Percentiles rank a stretch among this genome's conserved stretches.
These are phyloP conservation scores for Eragrostis nindensis DNA, from an alignment of 176 grass and related monocot genomes.

Conservation along the genomic window DNA sequence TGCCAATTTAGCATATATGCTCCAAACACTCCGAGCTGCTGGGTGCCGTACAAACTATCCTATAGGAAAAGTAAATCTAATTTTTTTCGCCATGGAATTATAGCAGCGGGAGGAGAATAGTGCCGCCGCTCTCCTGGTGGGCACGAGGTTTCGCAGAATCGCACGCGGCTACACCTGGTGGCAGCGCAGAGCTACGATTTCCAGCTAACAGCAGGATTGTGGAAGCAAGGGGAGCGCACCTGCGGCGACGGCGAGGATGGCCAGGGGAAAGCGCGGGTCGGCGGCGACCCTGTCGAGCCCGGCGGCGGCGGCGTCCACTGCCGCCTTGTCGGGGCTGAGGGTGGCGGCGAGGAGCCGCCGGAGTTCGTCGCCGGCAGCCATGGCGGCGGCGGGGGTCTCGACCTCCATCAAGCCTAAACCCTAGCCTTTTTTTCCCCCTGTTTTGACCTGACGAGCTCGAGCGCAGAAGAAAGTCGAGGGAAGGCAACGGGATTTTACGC, in stretches of 20 bases:
- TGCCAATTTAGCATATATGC: neutral
- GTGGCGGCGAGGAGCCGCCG: constrained; percentile 65
- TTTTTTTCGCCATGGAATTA: neutral
- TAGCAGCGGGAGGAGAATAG: neutral
- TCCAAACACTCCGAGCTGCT: neutral
- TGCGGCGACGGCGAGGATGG: constrained; percentile 78
- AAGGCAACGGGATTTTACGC: constrained; percentile 13
- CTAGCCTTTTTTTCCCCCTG: constrained; percentile 7
- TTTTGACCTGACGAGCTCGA: neutral
- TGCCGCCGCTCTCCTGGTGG: neutral
- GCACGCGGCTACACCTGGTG: neutral
- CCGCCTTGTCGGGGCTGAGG: constrained; percentile 69
- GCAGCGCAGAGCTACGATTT: neutral
- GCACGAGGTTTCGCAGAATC: constrained; percentile 3
- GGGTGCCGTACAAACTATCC: neutral
- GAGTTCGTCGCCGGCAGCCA: constrained; percentile 26
- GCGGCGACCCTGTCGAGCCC: constrained; percentile 50
- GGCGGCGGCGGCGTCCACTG: constrained; percentile 55
- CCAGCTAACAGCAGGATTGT: neutral
- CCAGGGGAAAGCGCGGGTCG: constrained; percentile 59
- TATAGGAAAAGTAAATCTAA: neutral
- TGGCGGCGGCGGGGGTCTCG: constrained; percentile 38
- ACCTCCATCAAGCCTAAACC: constrained; percentile 52
- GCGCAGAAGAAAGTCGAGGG: neutral
- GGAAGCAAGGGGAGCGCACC: constrained; percentile 39